A percentile compares a stretch with the other conserved stretches of the same genome.
Evolutionary conservation across 2,329 filamentous ascomycete genomes (phyloP).

Genomic region (Phaeosphaeriaceae sp.): DNA sequence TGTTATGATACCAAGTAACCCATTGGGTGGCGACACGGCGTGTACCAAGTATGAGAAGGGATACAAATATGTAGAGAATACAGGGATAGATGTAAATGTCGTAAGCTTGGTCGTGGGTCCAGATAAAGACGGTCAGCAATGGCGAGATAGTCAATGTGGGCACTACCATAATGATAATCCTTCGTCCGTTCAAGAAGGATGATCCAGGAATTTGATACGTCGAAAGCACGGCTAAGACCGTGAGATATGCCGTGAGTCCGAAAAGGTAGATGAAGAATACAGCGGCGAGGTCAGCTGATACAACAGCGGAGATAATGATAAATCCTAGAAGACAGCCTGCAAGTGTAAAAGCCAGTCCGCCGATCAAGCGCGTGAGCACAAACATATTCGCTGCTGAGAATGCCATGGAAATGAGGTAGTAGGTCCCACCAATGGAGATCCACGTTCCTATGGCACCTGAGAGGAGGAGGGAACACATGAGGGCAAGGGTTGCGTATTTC

Average conservation of each 20-base stretch:
- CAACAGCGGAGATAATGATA: constrained; percentile 57
- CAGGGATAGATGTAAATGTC: constrained; percentile 65
- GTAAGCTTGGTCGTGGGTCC: constrained; percentile 59
- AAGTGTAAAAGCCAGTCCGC: constrained; percentile 59
- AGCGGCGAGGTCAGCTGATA: constrained; percentile 55
- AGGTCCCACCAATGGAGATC: constrained; percentile 68
- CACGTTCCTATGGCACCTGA: constrained; percentile 68
- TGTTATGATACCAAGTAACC: constrained; percentile 64
- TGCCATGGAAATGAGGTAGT: constrained; percentile 66
- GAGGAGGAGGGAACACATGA: constrained; percentile 66
- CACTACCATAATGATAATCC: constrained; percentile 62
- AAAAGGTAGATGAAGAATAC: constrained; percentile 68
- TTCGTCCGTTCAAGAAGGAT: constrained; percentile 64
- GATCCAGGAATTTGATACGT: constrained; percentile 59
- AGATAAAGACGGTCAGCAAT: constrained; percentile 61
- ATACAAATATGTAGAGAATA: constrained; percentile 62
- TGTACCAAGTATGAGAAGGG: constrained; percentile 59
- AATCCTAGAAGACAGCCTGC: constrained; percentile 61
- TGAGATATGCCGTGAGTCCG: constrained; percentile 65
- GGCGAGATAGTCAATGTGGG: constrained; percentile 65
- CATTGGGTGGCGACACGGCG: constrained; percentile 64
- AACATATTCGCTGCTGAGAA: constrained; percentile 64
- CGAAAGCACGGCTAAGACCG: constrained; percentile 59
- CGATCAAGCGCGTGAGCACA: constrained; percentile 59
- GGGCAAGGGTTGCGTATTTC: constrained; percentile 62